Evolutionary conservation across 495 filamentous ascomycete species (phyloP).

Genomic region (Aspergillus haitiensis): DNA sequence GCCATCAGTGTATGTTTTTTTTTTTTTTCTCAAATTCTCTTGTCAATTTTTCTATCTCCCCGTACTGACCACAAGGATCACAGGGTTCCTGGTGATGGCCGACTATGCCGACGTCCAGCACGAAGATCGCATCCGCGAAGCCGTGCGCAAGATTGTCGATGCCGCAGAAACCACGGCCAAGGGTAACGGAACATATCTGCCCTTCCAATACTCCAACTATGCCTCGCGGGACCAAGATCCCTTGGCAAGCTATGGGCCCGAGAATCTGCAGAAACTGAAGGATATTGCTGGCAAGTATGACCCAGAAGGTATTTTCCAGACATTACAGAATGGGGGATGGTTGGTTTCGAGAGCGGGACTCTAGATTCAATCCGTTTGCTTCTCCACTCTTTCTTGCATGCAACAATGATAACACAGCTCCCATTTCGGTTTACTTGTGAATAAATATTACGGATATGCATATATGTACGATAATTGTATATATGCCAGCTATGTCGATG

Average conservation of each 20-base stretch:
- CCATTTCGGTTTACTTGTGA: too few relatives aligned
- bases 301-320: slow-evolving; percentile 47
- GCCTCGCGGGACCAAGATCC: slow-evolving; percentile 43
- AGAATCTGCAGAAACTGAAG: slow-evolving; percentile 34
- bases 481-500: too few relatives aligned
- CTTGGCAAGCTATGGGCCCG: slow-evolving; percentile 43
- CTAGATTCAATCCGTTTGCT: neutral
- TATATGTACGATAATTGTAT: too few relatives aligned
- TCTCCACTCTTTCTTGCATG: neutral
- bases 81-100: slow-evolving; percentile 18
- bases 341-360: slow-evolving; percentile 7
- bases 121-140: neutral
- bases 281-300: slow-evolving; percentile 43
- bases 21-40: neutral
- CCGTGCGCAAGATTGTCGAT: slow-evolving; percentile 18
- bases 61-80: neutral
- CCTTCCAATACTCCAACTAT: slow-evolving; percentile 20
- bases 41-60: neutral
- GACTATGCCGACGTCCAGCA: slow-evolving; percentile 8
- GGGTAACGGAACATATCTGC: slow-evolving; percentile 14
- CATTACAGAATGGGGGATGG: slow-evolving; percentile 22
- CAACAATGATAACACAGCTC: too few relatives aligned
- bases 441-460: too few relatives aligned
- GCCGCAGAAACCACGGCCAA: slow-evolving; percentile 11
- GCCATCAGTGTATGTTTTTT: slow-evolving; percentile 18